Percentiles rank a stretch among this genome's conserved stretches.
Conservation (phyloP, 805 yeast genomes). For the Danielozyma ontarioensis region DNA sequence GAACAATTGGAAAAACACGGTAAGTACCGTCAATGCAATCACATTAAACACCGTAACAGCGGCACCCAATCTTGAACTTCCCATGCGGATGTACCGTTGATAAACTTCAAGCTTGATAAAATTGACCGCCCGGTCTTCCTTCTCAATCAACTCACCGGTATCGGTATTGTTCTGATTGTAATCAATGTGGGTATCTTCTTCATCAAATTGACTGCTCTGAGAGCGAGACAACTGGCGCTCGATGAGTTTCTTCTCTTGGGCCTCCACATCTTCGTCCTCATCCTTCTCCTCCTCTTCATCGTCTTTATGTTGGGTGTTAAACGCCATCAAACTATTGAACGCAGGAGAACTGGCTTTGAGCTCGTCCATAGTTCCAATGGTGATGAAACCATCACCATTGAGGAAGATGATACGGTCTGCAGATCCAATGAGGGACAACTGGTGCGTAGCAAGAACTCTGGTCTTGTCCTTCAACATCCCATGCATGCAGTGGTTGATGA, state of each 20-base stretch:
- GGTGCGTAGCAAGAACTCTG: conserved; percentile 79
- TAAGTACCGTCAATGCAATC: conserved; percentile 17
- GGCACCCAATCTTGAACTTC: conserved; percentile 29
- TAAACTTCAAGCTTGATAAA: conserved; percentile 27
- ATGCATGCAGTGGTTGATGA: conserved; percentile 62
- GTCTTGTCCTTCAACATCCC: conserved; percentile 58
- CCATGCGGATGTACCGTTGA: conserved; percentile 23
- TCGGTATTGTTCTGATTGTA: conserved; percentile 19
- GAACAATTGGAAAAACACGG: conserved; percentile 43
- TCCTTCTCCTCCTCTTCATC: conserved; percentile 11
- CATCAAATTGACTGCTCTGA: conserved; percentile 15
- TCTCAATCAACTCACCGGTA: conserved; percentile 26
- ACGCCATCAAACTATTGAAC: conserved; percentile 38
- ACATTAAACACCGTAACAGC: conserved; percentile 18
- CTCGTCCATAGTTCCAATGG: conserved; percentile 57
- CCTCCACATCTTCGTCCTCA: conserved; percentile 1
- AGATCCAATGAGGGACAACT: conserved; percentile 59
- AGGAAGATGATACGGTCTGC: conserved; percentile 73
- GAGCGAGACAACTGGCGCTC: conserved; percentile 12
- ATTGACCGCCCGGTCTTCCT: conserved; percentile 43
- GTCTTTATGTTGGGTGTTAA: conserved; percentile 18
- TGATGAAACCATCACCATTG: conserved; percentile 57
- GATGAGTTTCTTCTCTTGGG: conserved; percentile 3
- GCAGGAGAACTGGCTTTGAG: conserved; percentile 33
- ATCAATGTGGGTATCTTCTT: conserved; percentile 28